These are phyloP conservation scores for Fusarium stilboides DNA, from an alignment of 2,329 filamentous ascomycete species.

Conservation along the genomic window DNA sequence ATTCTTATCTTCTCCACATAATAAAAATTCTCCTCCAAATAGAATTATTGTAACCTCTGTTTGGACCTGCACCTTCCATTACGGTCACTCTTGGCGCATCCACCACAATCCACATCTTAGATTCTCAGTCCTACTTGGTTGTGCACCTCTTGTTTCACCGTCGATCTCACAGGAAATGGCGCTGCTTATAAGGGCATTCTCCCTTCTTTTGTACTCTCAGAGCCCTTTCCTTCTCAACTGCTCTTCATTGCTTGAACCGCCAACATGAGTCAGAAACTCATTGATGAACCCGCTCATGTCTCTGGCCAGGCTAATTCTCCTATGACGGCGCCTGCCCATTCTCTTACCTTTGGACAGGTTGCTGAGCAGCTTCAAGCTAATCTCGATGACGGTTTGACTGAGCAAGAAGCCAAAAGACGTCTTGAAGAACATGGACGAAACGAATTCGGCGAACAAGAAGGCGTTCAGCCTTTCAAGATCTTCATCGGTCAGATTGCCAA, in stretches of 20 bases:
- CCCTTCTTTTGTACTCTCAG: background rate
- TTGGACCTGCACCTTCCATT: conserved; percentile 1
- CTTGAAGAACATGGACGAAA: conserved; percentile 73
- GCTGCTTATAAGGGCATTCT: conserved; percentile 12
- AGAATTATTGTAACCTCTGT: conserved; percentile 2
- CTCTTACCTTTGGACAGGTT: conserved; percentile 38
- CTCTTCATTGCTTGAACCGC: background rate
- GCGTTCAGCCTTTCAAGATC: conserved; percentile 75
- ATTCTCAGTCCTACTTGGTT: background rate
- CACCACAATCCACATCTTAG: conserved; percentile 6
- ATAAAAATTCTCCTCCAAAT: conserved; percentile 30
- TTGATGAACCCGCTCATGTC: conserved; percentile 34
- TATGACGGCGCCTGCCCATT: conserved; percentile 46
- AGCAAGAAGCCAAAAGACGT: conserved; percentile 61
- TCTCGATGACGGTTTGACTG: conserved; percentile 34
- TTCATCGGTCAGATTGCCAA: conserved; percentile 77
- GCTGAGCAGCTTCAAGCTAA: conserved; percentile 34
- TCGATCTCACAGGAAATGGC: background rate
- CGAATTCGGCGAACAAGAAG: conserved; percentile 72
- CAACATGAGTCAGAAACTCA: conserved; percentile 35
- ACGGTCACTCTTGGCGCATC: conserved; percentile 27
- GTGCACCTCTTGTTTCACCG: background rate
- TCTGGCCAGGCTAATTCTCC: conserved; percentile 46
- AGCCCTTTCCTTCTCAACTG: background rate
- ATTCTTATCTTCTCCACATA: conserved; percentile 20